A percentile compares a stretch with the other conserved stretches of the same genome.
Evolutionary conservation across 2,329 filamentous ascomycete genomes (phyloP).

Genomic region (Akanthomyces uredinophilus): DNA sequence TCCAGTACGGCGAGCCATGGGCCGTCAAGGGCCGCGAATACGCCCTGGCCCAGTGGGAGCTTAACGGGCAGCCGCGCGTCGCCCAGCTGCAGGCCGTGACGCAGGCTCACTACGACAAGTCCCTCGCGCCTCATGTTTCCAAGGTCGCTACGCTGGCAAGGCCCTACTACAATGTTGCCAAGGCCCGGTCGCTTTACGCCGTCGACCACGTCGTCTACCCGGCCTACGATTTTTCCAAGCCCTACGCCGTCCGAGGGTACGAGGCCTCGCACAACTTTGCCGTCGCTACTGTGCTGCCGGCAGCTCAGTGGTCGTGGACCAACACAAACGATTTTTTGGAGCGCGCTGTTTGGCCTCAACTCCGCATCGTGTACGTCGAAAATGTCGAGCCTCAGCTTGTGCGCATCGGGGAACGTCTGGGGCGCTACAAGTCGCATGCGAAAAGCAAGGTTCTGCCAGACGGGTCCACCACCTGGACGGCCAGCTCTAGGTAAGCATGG

Average conservation of each 20-base stretch:
- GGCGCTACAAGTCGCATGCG: slow-evolving; percentile 55
- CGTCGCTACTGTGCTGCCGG: slow-evolving; percentile 65
- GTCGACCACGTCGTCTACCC: slow-evolving; percentile 72
- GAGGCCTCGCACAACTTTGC: slow-evolving; percentile 60
- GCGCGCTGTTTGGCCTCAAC: slow-evolving; percentile 71
- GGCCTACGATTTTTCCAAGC: slow-evolving; percentile 66
- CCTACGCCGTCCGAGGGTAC: slow-evolving; percentile 69
- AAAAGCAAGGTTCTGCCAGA: slow-evolving; percentile 23
- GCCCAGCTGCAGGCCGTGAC: slow-evolving; percentile 57
- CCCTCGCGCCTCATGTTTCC: slow-evolving; percentile 68
- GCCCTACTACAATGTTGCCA: slow-evolving; percentile 69
- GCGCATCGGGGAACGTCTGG: slow-evolving; percentile 85
- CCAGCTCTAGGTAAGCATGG: slow-evolving; percentile 15
- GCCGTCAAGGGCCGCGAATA: slow-evolving; percentile 63
- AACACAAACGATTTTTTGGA: slow-evolving; percentile 67
- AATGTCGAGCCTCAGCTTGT: slow-evolving; percentile 94
- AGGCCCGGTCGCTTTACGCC: slow-evolving; percentile 58
- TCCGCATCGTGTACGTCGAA: slow-evolving; percentile 76
- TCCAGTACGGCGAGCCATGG: slow-evolving; percentile 70
- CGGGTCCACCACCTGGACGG: neutral
- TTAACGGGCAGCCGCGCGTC: slow-evolving; percentile 70
- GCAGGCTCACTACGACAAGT: slow-evolving; percentile 62
- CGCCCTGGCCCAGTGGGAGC: slow-evolving; percentile 69
- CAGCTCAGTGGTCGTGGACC: slow-evolving; percentile 64
- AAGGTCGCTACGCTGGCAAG: slow-evolving; percentile 50